phyloP scores from a whole-genome alignment of 768 basidiomycete species.

The Royoungia palumana region DNA sequence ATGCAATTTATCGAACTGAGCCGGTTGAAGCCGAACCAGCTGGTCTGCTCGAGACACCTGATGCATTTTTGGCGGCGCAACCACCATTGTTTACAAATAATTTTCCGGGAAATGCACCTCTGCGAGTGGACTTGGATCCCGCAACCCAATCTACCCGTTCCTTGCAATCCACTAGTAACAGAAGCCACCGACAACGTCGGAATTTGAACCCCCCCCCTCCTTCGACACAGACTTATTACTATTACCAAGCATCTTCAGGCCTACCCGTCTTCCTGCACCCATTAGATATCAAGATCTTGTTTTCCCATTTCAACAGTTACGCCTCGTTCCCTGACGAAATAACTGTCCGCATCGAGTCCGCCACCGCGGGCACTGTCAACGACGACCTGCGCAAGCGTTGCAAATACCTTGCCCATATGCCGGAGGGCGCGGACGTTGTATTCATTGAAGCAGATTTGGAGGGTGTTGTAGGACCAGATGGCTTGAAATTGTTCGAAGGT shows the following conservation, averaged over 20 bases:
- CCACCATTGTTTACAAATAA: conserved; percentile 11
- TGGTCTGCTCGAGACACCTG: conserved; percentile 44
- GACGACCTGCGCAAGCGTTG: conserved; percentile 93
- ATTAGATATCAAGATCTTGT: conserved; percentile 89
- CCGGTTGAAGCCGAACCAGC: conserved; percentile 14
- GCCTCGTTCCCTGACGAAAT: conserved; percentile 82
- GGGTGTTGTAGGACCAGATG: conserved; percentile 70
- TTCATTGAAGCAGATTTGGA: conserved; percentile 88
- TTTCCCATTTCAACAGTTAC: conserved; percentile 80
- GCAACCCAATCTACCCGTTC: conserved; percentile 6
- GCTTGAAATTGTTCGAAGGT: conserved; percentile 79
- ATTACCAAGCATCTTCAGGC: conserved; percentile 92
- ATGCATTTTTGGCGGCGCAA: conserved; percentile 54
- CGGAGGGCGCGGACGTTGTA: conserved; percentile 88
- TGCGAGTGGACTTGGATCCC: conserved; percentile 4
- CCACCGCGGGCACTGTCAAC: conserved; percentile 77
- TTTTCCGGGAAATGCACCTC: conserved; percentile 3
- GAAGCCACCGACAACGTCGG: conserved; percentile 57
- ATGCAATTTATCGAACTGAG: conserved; percentile 17
- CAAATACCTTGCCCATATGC: conserved; percentile 92
- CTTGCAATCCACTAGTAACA: conserved; percentile 27
- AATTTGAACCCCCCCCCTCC: conserved; percentile 86
- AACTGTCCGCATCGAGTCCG: conserved; percentile 73
- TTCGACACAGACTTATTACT: conserved; percentile 88
- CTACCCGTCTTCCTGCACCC: conserved; percentile 92